Percentiles rank a stretch among this genome's conserved stretches.
phyloP scores from a whole-genome alignment of 495 filamentous ascomycete genomes.

The Mytilinidion resinicola region DNA sequence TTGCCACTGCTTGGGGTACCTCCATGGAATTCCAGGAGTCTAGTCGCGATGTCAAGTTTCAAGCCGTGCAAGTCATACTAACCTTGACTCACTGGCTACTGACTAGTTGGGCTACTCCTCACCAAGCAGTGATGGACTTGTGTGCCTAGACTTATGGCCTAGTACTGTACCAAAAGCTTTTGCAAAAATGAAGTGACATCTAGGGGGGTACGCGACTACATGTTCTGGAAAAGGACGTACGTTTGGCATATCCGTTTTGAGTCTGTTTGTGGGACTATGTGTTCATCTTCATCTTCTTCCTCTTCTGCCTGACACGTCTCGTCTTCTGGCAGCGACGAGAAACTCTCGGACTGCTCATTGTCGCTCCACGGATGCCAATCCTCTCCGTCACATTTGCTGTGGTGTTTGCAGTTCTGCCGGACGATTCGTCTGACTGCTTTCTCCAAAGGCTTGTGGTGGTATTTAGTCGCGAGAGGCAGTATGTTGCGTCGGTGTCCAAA shows the following conservation, averaged over 20 bases:
- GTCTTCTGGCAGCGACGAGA: not conserved
- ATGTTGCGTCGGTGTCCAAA: constrained; percentile 38
- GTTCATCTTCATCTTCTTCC: constrained; percentile 17
- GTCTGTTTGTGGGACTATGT: constrained; percentile 25
- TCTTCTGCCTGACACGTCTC: constrained; percentile 1
- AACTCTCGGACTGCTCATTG: constrained; percentile 4
- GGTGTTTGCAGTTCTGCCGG: constrained; percentile 31
- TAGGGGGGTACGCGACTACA: too few relatives aligned
- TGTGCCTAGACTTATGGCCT: too few relatives aligned
- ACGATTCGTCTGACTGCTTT: constrained; percentile 40
- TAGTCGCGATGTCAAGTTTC: too few relatives aligned
- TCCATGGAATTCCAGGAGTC: too few relatives aligned
- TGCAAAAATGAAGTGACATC: not conserved
- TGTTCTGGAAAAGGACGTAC: constrained; percentile 16
- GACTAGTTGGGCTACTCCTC: too few relatives aligned
- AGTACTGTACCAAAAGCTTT: too few relatives aligned
- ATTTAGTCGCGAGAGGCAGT: constrained; percentile 40
- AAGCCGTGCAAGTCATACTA: too few relatives aligned
- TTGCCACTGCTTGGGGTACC: too few relatives aligned
- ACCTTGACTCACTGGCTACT: too few relatives aligned
- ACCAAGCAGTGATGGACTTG: too few relatives aligned
- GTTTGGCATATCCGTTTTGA: constrained; percentile 33
- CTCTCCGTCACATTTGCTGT: constrained; percentile 33
- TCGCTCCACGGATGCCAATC: constrained; percentile 38
- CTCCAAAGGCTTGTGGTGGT: constrained; percentile 39